phyloP scores from a whole-genome alignment of 2,329 filamentous ascomycete species.

The Hypoxylon sp. region DNA sequence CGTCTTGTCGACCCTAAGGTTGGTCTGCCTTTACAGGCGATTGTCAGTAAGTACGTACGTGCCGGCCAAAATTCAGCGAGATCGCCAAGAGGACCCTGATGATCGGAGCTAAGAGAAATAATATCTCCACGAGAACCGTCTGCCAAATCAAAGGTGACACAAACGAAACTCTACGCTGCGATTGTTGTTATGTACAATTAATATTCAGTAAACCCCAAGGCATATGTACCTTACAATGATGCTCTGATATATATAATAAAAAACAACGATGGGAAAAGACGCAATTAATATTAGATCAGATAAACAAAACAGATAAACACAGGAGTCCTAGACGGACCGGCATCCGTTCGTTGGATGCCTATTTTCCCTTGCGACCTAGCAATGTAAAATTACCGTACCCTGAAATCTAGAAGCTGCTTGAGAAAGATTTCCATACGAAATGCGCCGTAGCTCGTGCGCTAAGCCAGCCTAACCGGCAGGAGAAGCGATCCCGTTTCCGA shows the following conservation, averaged over 20 bases:
- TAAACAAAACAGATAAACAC: not conserved
- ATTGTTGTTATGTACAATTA: not conserved
- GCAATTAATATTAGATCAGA: not conserved
- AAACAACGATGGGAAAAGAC: not conserved
- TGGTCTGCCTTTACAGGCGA: not conserved
- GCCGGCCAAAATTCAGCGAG: not conserved
- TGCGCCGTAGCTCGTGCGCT: not conserved
- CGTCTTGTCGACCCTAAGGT: constrained; percentile 5
- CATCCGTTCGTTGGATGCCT: not conserved
- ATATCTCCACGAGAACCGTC: not conserved
- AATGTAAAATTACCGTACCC: not conserved
- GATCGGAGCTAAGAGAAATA: constrained; percentile 16
- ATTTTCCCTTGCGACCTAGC: not conserved
- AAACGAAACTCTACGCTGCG: not conserved
- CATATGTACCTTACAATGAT: not conserved
- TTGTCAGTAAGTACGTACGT: constrained; percentile 1
- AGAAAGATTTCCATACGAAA: constrained; percentile 1
- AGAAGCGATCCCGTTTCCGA: constrained; percentile 21
- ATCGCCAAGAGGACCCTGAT: constrained; percentile 14
- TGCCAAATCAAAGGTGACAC: not conserved
- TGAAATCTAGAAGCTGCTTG: constrained; percentile 1
- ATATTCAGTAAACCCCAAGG: not conserved
- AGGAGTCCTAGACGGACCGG: not conserved
- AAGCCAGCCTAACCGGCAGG: not conserved
- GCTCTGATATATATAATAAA: not conserved